Evolutionary conservation across 2,329 filamentous ascomycete genomes (phyloP).

Genomic region (Sporothrix pallida): DNA sequence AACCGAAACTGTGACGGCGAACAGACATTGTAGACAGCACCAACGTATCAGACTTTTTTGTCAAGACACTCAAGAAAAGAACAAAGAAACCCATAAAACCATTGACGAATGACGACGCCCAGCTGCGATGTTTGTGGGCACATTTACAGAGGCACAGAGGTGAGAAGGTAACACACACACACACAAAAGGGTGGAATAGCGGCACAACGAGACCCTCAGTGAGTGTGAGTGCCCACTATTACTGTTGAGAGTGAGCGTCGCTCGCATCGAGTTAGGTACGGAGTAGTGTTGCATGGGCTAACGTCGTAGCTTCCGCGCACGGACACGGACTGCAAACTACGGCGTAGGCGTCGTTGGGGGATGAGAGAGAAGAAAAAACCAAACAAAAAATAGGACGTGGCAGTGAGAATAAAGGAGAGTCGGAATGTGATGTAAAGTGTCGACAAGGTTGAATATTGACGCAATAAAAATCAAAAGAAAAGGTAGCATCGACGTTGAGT

Average conservation of each 20-base stretch:
- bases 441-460: too few relatives aligned
- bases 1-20: not conserved
- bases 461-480: too few relatives aligned
- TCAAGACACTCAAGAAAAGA: not conserved
- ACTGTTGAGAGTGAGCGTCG: too few relatives aligned
- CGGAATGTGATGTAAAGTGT: too few relatives aligned
- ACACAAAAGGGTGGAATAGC: not conserved
- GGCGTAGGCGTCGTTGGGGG: constrained; percentile 14
- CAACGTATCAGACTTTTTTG: not conserved
- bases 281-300: constrained; percentile 11
- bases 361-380: not conserved
- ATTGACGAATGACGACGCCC: constrained; percentile 1
- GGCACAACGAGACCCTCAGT: not conserved
- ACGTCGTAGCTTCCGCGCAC: constrained; percentile 26
- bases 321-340: constrained; percentile 19
- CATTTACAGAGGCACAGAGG: not conserved
- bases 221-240: not conserved
- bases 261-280: not conserved
- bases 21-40: not conserved
- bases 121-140: constrained; percentile 2
- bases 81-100: not conserved
- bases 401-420: too few relatives aligned
- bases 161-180: not conserved
- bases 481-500: too few relatives aligned
- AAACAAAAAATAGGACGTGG: not conserved